Base-by-base conservation (phyloP, 768 basidiomycete genomes). In the Termitomyces sp. region DNA sequence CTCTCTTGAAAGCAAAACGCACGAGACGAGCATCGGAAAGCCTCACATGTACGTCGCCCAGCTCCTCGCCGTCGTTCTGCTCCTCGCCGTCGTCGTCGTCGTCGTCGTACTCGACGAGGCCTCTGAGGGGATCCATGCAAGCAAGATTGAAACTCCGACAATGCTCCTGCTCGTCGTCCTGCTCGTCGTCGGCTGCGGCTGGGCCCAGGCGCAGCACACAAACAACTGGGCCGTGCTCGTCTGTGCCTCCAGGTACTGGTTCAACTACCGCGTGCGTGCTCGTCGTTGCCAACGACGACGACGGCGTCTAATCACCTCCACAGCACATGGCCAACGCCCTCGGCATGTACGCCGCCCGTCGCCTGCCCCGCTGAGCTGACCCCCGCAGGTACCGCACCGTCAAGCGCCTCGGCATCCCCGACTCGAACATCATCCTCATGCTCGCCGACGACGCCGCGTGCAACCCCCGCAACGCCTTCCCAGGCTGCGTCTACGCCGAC, bases 151-250 rank as follows among this genome's bases (percentile, higher is more conserved):
- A 43, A 43, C 41, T 43, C 65, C 58, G 67, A 57, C 50, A 64
- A 73, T 76, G 73, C 63, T 67, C 55, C 68, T 67, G 50, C 38
- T 71, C 60, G 49, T 74, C 52, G 68, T 67, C 36, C 55, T 74
- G 33, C 60, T 75, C 53, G 73, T 65, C 65, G 67, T 79, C 12
- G 36, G 36, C 35, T 2, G 10, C 10, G 8, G 35, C 50, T 16
- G 41, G 4, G 41, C n/a, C 0, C 41, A 20, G 18, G 75, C 73
- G 59, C 70, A 70, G 33, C 94, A 97, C 69, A 97, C 96, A 6
- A 99, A 98, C 69, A 98, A 98, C 71, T 99, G 97, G 97, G 97
- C 97, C 1, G 95, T 99, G 5, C 78, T 98, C 38, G 95, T 98
- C 4, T 95, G 91, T 66, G 82, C 97, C 1, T 97, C 95, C 5